A percentile compares a stretch with the other conserved stretches of the same genome.
These are phyloP conservation scores for Colletotrichum graminicola DNA, from an alignment of 2,329 filamentous ascomycete species.

Conservation along the genomic window DNA sequence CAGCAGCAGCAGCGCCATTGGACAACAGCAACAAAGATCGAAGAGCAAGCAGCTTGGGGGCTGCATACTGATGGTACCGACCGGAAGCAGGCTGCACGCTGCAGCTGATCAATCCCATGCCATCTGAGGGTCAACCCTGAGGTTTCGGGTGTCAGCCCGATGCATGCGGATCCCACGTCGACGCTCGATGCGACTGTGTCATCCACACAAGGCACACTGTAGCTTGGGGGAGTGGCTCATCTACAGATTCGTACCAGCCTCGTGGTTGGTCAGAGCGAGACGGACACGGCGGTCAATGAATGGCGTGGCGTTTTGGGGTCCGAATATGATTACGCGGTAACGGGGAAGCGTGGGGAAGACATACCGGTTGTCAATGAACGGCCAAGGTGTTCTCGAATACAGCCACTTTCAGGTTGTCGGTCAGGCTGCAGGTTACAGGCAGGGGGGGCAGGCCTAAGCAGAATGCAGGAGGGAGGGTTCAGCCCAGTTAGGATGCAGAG, in stretches of 20 bases:
- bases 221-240: constrained; percentile 15
- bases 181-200: not conserved
- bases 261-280: not conserved
- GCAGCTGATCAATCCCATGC: not conserved
- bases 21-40: constrained; percentile 37
- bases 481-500: constrained; percentile 21
- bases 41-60: constrained; percentile 44
- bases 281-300: constrained; percentile 7
- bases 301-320: constrained; percentile 10
- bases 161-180: not conserved
- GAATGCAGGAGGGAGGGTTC: constrained; percentile 20
- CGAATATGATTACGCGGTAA: not conserved
- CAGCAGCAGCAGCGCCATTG: constrained; percentile 40
- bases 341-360: constrained; percentile 2
- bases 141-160: constrained; percentile 4
- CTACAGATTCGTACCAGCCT: constrained; percentile 5
- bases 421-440: constrained; percentile 12
- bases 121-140: not conserved
- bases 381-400: constrained; percentile 32
- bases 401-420: constrained; percentile 18
- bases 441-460: not conserved
- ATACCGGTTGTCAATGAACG: constrained; percentile 4
- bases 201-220: not conserved
- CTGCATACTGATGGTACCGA: constrained; percentile 25
- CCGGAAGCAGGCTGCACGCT: constrained; percentile 14